A percentile compares a stretch with the other conserved stretches of the same genome.
phyloP scores from a whole-genome alignment of 2,329 filamentous ascomycete species.

The Parasarocladium wereldwijsianum region DNA sequence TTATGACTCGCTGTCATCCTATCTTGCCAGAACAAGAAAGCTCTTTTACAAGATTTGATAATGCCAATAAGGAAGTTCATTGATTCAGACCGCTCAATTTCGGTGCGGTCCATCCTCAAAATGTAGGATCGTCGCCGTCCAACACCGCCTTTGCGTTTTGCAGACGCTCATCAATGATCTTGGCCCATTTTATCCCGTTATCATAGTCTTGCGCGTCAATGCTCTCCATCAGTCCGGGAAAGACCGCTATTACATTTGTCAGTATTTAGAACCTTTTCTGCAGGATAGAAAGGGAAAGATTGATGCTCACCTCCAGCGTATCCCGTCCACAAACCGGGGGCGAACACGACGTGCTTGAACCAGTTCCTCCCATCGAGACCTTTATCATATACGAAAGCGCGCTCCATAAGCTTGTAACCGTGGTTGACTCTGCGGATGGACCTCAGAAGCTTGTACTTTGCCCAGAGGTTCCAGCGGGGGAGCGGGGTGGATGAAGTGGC shows the following conservation, averaged over 20 bases:
- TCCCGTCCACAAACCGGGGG: conserved; percentile 81
- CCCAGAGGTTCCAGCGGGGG: conserved; percentile 68
- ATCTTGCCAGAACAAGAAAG: too few relatives aligned
- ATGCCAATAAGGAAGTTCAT: too few relatives aligned
- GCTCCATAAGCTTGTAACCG: conserved; percentile 74
- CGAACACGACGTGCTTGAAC: conserved; percentile 95
- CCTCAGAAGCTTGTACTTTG: conserved; percentile 47
- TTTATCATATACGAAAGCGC: conserved; percentile 58
- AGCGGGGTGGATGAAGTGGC: conserved; percentile 32
- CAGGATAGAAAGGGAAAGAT: not conserved
- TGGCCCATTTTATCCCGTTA: conserved; percentile 43
- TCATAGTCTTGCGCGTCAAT: conserved; percentile 44
- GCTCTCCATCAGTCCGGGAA: conserved; percentile 46
- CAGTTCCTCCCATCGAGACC: conserved; percentile 69
- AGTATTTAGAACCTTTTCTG: not conserved
- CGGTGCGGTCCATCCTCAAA: too few relatives aligned
- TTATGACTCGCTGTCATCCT: too few relatives aligned
- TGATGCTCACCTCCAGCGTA: conserved; percentile 56
- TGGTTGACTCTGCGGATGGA: conserved; percentile 55
- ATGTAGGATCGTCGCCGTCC: too few relatives aligned
- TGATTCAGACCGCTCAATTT: too few relatives aligned
- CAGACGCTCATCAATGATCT: conserved; percentile 40
- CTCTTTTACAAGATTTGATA: too few relatives aligned
- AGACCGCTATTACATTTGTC: conserved; percentile 31
- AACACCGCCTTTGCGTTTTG: conserved; percentile 27